Conservation (phyloP, 2,329 filamentous ascomycete genomes). For the Penicillium sp. region DNA sequence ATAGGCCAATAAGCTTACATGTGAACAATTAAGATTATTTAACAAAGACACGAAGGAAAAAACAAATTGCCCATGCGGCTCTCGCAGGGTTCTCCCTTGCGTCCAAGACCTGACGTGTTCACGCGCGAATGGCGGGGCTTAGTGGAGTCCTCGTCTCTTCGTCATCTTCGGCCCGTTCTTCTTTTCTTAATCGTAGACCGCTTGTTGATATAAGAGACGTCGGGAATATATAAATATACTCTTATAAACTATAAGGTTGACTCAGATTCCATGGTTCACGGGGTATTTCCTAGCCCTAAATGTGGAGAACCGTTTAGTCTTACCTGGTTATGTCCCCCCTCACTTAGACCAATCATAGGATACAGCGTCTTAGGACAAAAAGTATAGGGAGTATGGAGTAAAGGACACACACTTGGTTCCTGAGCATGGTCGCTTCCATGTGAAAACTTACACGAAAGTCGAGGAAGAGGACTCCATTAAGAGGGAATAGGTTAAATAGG, state of each 20-base stretch:
- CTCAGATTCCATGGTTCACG: constrained; percentile 4
- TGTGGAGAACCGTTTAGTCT: constrained; percentile 1
- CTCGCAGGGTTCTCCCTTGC: constrained; percentile 17
- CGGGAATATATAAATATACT: not conserved
- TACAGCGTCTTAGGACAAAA: not conserved
- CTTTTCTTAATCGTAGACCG: not conserved
- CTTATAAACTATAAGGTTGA: not conserved
- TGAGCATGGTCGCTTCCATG: not conserved
- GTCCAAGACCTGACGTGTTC: constrained; percentile 25
- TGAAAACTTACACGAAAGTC: too few species aligned
- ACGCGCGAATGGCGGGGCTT: constrained; percentile 26
- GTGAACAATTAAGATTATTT: constrained; percentile 11
- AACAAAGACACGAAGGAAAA: not conserved
- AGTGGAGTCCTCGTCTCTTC: constrained; percentile 6
- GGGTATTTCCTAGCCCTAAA: constrained; percentile 3
- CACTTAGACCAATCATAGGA: not conserved
- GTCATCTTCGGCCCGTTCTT: not conserved
- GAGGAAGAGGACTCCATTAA: not conserved
- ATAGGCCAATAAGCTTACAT: constrained; percentile 11
- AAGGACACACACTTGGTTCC: not conserved
- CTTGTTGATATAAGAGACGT: not conserved
- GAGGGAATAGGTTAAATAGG: not conserved
- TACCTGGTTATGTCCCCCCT: not conserved
- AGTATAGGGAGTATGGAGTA: not conserved
- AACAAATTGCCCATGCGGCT: constrained; percentile 23